phyloP scores from a whole-genome alignment of 2,329 filamentous ascomycete species.

The Metarhizium sp. region DNA sequence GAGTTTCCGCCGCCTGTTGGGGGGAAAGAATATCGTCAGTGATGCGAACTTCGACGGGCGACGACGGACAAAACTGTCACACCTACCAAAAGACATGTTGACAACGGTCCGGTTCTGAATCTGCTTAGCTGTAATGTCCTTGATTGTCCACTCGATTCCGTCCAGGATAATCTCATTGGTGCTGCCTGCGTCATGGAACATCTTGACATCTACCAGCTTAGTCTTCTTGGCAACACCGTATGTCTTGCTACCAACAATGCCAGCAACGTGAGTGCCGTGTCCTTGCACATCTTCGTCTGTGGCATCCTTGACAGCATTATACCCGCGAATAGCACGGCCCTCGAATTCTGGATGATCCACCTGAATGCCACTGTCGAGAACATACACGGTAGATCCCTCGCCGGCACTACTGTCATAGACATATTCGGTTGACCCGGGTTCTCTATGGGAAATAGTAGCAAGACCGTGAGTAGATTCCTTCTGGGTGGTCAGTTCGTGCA shows the following conservation, averaged over 20 bases:
- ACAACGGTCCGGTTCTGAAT: slow-evolving; percentile 36
- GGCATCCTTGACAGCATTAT: slow-evolving; percentile 24
- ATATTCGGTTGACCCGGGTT: slow-evolving; percentile 24
- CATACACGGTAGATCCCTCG: slow-evolving; percentile 35
- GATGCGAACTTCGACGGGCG: too few species aligned
- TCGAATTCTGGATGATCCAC: slow-evolving; percentile 35
- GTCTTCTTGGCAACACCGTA: slow-evolving; percentile 37
- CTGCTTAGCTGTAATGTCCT: slow-evolving; percentile 28
- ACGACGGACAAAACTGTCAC: neutral
- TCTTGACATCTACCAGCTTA: slow-evolving; percentile 35
- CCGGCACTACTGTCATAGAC: slow-evolving; percentile 32
- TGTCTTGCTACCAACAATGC: slow-evolving; percentile 32
- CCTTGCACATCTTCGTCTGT: slow-evolving; percentile 26
- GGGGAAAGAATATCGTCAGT: neutral
- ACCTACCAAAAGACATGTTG: slow-evolving; percentile 41
- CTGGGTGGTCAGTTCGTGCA: slow-evolving; percentile 21
- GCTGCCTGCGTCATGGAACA: slow-evolving; percentile 21
- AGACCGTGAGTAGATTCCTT: slow-evolving; percentile 32
- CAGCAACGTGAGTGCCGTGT: slow-evolving; percentile 39
- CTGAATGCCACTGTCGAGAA: slow-evolving; percentile 46
- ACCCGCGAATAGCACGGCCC: slow-evolving; percentile 29
- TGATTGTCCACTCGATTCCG: slow-evolving; percentile 29
- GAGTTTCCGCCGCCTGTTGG: neutral
- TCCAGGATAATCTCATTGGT: slow-evolving; percentile 15
- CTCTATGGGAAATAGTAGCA: slow-evolving; percentile 32